Evolutionary conservation across 208 protist species (phyloP), one percentile per base, ranked within the genome.

Genomic region (Trypanosoma lewisi): DNA sequence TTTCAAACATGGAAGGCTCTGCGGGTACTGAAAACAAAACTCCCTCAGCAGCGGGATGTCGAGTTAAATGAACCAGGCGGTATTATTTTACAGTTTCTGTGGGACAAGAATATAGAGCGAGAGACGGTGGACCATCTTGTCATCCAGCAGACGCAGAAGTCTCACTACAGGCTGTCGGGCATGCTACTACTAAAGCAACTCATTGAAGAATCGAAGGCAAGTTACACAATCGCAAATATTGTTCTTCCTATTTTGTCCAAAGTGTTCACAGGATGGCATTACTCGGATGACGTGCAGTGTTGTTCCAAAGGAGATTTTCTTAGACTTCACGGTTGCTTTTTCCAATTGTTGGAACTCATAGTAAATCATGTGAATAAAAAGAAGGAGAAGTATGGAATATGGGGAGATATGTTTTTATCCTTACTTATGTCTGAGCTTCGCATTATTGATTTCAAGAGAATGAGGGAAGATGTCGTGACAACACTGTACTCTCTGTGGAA

Each of bases 1-100:
- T 96, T 96, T 67, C 82, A 83, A 49, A 83, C 57, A 53, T 97
- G 92, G 89, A 94, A 93, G 41, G 54, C 76, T 2, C 65, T 93
- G 52, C 68, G 85, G 16, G 63, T 81, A 28, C 61, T 94, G 9
- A 90, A 93, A 66, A 80, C 80, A 34, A 78, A 91, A 55, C 72
- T 87, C 49, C 75, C 77, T 9, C 69, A 85, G n/a, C 82, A 81
- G 19, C 68, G 81, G 58, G 78, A 92, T 28, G 60, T 41, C 28
- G 80, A 80, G 19, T 66, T 41, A 33, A 47, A 71, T 50, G 71
- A 75, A 17, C 36, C 75, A 19, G 67, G 55, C 39, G 51, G 68
- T 30, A 70, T 81, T 52, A 82, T 92, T 48, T 63, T 83, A 7
- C 77, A 78, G 9, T 91, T 93, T 72, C 75, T 96, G 14, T 83